These are phyloP conservation scores for Trichoderma parareesei DNA, from an alignment of 495 filamentous ascomycete species.

Conservation along the genomic window DNA sequence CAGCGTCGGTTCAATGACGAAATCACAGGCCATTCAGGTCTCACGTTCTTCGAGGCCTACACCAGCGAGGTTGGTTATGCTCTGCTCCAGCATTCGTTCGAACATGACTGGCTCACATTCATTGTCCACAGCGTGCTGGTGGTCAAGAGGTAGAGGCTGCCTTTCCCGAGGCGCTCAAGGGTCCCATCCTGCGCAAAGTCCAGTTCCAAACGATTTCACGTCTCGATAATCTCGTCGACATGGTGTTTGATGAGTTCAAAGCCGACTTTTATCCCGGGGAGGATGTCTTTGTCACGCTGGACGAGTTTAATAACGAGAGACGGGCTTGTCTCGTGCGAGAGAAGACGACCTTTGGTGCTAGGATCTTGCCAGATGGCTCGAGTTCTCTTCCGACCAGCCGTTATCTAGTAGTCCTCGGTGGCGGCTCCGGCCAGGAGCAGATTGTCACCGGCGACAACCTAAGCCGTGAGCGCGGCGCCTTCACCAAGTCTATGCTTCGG, in stretches of 20 bases:
- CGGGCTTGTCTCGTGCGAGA: slow-evolving; percentile 74
- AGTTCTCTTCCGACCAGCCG: slow-evolving; percentile 60
- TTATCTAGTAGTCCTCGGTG: slow-evolving; percentile 70
- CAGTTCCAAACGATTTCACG: slow-evolving; percentile 88
- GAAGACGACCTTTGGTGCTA: slow-evolving; percentile 66
- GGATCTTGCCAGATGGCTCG: slow-evolving; percentile 53
- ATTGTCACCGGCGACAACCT: slow-evolving; percentile 76
- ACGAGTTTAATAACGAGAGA: slow-evolving; percentile 52
- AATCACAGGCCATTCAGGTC: slow-evolving; percentile 84
- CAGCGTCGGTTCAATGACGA: slow-evolving; percentile 88
- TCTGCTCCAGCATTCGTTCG: neutral
- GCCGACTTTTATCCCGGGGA: slow-evolving; percentile 92
- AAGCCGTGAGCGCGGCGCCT: slow-evolving; percentile 80
- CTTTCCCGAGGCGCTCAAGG: slow-evolving; percentile 87
- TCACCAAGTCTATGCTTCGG: slow-evolving; percentile 89
- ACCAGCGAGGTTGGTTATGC: slow-evolving; percentile 73
- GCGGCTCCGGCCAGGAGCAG: slow-evolving; percentile 57
- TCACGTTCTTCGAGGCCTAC: slow-evolving; percentile 90
- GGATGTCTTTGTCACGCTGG: slow-evolving; percentile 61
- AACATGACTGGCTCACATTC: neutral
- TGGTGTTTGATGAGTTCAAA: slow-evolving; percentile 70
- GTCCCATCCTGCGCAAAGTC: slow-evolving; percentile 78
- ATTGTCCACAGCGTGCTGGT: slow-evolving; percentile 56
- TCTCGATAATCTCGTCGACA: slow-evolving; percentile 76
- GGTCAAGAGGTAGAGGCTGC: slow-evolving; percentile 82